Evolutionary conservation across 176 grass and related monocot genomes (phyloP).

Genomic region (Aegilops bicornis): DNA sequence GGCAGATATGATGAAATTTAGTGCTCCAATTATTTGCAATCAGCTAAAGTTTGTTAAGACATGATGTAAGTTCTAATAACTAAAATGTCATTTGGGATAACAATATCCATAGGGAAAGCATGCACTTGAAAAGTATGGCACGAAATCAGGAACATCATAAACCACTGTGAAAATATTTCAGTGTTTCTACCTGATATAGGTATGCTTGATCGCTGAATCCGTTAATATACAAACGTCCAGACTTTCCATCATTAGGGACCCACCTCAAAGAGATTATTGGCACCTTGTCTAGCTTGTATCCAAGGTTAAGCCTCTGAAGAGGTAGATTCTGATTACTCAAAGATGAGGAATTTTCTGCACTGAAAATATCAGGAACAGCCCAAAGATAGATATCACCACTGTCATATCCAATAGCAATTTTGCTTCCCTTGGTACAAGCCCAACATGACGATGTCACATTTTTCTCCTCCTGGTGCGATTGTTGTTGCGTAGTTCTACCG

Average conservation of each 20-base stretch:
- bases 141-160: neutral
- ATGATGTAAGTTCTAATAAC: conserved; percentile 9
- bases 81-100: neutral
- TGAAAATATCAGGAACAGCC: conserved; percentile 55
- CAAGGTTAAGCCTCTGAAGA: conserved; percentile 89
- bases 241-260: conserved; percentile 56
- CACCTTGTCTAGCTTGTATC: conserved; percentile 86
- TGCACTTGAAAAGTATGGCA: conserved; percentile 21
- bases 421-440: conserved; percentile 80
- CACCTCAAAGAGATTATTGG: conserved; percentile 74
- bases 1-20: neutral
- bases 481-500: conserved; percentile 63
- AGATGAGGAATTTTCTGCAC: conserved; percentile 34
- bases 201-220: conserved; percentile 62
- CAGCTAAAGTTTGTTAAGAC: neutral
- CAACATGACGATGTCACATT: conserved; percentile 69
- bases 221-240: conserved; percentile 76
- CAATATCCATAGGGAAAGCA: conserved; percentile 3
- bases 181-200: conserved; percentile 56
- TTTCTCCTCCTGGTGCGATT: conserved; percentile 63
- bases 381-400: conserved; percentile 88
- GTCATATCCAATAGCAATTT: conserved; percentile 75
- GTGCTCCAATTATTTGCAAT: neutral
- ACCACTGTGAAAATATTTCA: neutral
- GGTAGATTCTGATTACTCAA: conserved; percentile 59